These are phyloP conservation scores for Mycena maculata DNA, from an alignment of 768 basidiomycete genomes.

Conservation along the genomic window DNA sequence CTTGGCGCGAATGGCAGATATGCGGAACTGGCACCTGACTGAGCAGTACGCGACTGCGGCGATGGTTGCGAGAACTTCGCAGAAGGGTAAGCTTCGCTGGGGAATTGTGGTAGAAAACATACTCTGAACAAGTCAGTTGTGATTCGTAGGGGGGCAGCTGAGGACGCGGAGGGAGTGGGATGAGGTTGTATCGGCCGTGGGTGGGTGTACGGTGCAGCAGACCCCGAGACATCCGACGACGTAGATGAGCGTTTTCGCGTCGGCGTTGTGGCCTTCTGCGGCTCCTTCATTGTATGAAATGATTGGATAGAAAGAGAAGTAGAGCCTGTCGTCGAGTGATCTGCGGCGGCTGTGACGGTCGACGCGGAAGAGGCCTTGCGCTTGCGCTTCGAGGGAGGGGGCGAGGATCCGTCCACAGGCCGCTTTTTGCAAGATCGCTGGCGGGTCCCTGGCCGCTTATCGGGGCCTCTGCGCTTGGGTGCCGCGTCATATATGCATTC, in stretches of 20 bases:
- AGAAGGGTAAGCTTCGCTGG: neutral
- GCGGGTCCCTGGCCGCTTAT: constrained; percentile 87
- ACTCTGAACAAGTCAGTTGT: constrained; percentile 28
- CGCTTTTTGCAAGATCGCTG: constrained; percentile 89
- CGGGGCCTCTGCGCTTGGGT: constrained; percentile 86
- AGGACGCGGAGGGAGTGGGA: constrained; percentile 12
- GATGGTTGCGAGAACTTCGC: constrained; percentile 12
- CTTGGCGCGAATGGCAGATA: constrained; percentile 19
- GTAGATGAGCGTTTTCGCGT: constrained; percentile 19
- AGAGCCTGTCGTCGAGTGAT: constrained; percentile 46
- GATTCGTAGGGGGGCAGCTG: constrained; percentile 26
- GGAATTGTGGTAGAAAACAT: neutral
- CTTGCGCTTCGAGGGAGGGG: constrained; percentile 67
- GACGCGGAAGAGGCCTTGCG: constrained; percentile 51
- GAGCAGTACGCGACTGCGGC: constrained; percentile 10
- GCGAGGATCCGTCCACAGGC: constrained; percentile 62
- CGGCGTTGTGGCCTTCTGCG: constrained; percentile 1
- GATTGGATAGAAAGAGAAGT: neutral
- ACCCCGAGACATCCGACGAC: neutral
- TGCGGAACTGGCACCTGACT: neutral
- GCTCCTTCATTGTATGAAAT: constrained; percentile 3
- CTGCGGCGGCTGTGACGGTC: constrained; percentile 55
- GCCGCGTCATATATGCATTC: constrained; percentile 83
- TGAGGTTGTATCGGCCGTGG: constrained; percentile 24
- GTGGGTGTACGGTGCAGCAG: constrained; percentile 8